A percentile compares a stretch with the other conserved stretches of the same genome.
phyloP scores from a whole-genome alignment of 257 asterid species.

The Solanum peruvianum region DNA sequence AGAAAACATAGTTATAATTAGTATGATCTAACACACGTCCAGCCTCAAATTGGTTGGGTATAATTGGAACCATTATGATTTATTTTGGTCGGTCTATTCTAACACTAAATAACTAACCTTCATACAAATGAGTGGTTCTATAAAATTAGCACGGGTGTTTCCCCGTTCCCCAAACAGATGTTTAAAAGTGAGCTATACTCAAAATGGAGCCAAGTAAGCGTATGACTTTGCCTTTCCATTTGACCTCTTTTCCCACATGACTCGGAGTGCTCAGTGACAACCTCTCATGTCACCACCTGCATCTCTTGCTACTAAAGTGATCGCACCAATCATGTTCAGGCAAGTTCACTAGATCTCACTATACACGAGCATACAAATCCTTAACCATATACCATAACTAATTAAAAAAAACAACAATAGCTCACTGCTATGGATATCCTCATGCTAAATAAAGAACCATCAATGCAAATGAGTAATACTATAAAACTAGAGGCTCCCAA shows the following conservation, averaged over 20 bases:
- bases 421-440: background rate
- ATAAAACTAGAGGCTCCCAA: background rate
- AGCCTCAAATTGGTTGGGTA: background rate
- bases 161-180: background rate
- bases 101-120: background rate
- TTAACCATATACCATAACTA: background rate
- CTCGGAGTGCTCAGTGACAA: background rate
- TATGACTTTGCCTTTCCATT: background rate
- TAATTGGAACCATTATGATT: background rate
- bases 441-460: background rate
- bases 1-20: background rate
- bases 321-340: background rate
- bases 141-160: background rate
- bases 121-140: background rate
- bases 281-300: background rate
- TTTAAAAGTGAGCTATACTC: background rate
- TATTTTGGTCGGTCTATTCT: background rate
- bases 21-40: background rate
- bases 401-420: background rate
- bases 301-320: background rate
- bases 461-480: background rate
- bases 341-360: background rate
- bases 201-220: background rate
- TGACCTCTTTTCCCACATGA: background rate
- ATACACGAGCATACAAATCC: background rate